Evolutionary conservation across 2,329 filamentous ascomycete genomes (phyloP), one percentile per base, ranked within the genome.

Genomic region (Orbilia blumenaviensis): DNA sequence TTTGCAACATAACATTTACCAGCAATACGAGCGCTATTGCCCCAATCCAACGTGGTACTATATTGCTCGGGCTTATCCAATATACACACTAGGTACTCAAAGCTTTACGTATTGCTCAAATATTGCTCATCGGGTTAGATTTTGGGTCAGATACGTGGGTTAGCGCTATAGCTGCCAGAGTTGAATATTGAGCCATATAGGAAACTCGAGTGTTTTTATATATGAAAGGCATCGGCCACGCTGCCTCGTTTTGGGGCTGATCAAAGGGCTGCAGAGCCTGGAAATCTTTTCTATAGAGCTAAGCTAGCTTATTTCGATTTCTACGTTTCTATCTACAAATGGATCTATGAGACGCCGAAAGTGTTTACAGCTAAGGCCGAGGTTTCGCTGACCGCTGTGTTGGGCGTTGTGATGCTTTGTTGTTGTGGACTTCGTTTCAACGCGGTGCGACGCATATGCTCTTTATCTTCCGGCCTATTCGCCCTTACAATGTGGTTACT

Each of bases 401-500:
- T 52, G 46, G 25, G 42, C 44, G 34, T 66, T 32, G 42, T 21
- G 18, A 32, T 29, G 41, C 42, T 29, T 41, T 66, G 29, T 66
- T 16, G 36, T 29, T 21, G 25, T 54, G 9, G 2, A n/a, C n/a
- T n/a, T n/a, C n/a, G n/a, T n/a, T n/a, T n/a, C n/a, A n/a, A n/a
- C n/a, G n/a, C n/a, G n/a, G n/a, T n/a, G n/a, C n/a, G n/a, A n/a
- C n/a, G n/a, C n/a, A n/a, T n/a, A n/a, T n/a, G n/a, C n/a, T n/a
- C n/a, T n/a, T n/a, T n/a, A n/a, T n/a, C n/a, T n/a, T n/a, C n/a
- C n/a, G n/a, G n/a, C n/a, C n/a, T n/a, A n/a, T n/a, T n/a, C n/a
- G n/a, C n/a, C n/a, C n/a, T n/a, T n/a, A n/a, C n/a, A n/a, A n/a
- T n/a, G n/a, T n/a, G n/a, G n/a, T n/a, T n/a, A n/a, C n/a, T n/a